These are phyloP conservation scores for Amaranthus cruentus DNA, from an alignment of 148 eudicot genomes.

Conservation along the genomic window DNA sequence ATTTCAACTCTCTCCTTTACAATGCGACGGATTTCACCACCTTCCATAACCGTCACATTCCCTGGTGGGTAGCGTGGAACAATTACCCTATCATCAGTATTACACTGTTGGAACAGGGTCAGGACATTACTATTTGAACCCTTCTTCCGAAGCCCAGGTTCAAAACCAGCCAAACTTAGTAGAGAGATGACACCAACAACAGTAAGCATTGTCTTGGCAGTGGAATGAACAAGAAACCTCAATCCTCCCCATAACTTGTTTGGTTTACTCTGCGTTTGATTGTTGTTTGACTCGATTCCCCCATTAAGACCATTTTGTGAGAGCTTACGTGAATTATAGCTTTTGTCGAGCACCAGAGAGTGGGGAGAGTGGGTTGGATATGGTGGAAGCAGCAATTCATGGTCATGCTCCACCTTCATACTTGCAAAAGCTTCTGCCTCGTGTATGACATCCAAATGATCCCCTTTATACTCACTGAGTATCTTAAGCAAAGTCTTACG, in stretches of 20 bases:
- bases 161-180: slow-evolving; percentile 75
- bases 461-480: slow-evolving; percentile 72
- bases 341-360: slow-evolving; percentile 38
- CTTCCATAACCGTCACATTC: slow-evolving; percentile 62
- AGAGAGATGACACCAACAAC: slow-evolving; percentile 67
- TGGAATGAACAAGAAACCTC: slow-evolving; percentile 45
- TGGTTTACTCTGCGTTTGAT: slow-evolving; percentile 22
- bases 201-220: slow-evolving; percentile 65
- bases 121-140: slow-evolving; percentile 35
- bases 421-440: slow-evolving; percentile 84
- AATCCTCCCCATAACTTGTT: slow-evolving; percentile 44
- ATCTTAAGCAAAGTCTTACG: slow-evolving; percentile 73
- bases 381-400: slow-evolving; percentile 72
- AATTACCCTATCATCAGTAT: slow-evolving; percentile 25
- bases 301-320: slow-evolving; percentile 43
- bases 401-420: slow-evolving; percentile 60
- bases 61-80: slow-evolving; percentile 58
- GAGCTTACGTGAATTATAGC: slow-evolving; percentile 33
- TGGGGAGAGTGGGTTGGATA: slow-evolving; percentile 52
- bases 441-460: slow-evolving; percentile 61
- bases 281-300: slow-evolving; percentile 24
- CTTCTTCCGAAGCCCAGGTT: slow-evolving; percentile 53
- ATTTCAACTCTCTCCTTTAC: slow-evolving; percentile 96
- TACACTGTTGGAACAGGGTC: slow-evolving; percentile 30
- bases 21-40: slow-evolving; percentile 63